Evolutionary conservation across 352 stramenopile genomes (phyloP), one percentile per base, ranked within the genome.

Genomic region (Pythium rhizo-oryzae): DNA sequence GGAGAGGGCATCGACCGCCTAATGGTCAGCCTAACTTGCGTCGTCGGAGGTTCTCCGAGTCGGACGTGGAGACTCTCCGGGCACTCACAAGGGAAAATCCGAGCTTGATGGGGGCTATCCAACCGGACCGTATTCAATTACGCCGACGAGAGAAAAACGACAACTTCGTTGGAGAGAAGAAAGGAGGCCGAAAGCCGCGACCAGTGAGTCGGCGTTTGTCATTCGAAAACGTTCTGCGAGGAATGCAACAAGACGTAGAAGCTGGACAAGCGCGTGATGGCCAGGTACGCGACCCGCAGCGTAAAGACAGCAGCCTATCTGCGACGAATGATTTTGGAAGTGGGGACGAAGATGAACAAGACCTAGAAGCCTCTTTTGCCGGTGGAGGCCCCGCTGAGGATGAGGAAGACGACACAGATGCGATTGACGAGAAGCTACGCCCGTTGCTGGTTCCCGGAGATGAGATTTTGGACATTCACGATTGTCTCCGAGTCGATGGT

Each of bases 401-500:
- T 46, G 59, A 62, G 0, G 65, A 57, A 55, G 47, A 47, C 23
- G 53, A 62, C 39, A 65, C 66, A 13, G 74, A 74, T 51, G 64
- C 67, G 41, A 56, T 92, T 19, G 84, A 92, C 35, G 84, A 89
- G 39, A 92, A 92, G 60, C 46, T 92, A 6, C 78, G 84, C 5
- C 84, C 84, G 16, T 69, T 92, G 21, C 54, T 92, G 18, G 76
- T 91, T 50, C 84, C 80, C 2, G 82, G 79, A 3, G 84, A 92
- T 44, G 84, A 91, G 13, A 87, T 92, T 24, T 66, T 77, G 21
- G 76, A 89, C 39, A 85, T 91, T 18, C 84, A 80, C 43, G 82
- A 92, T 58, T 92, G 84, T 51, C 74, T 90, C 52, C 78, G 84
- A 25, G 83, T 92, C 47, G 84, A 92, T 39, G 84, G 84, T n/a